Conservation (phyloP, 2,329 filamentous ascomycete species). For the Hymenoscyphus albidus region DNA sequence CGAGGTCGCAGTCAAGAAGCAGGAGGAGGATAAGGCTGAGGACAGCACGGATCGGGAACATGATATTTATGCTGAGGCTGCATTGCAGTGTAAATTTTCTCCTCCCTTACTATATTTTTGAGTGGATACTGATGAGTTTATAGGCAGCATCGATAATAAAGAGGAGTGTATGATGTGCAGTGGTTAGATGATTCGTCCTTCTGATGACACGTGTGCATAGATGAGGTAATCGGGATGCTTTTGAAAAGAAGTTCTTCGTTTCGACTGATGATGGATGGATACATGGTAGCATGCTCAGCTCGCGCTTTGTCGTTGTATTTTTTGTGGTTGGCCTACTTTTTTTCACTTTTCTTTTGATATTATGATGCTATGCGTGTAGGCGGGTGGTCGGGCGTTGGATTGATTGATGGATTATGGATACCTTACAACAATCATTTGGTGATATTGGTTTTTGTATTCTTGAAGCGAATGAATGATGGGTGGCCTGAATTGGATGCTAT, state of each 20-base stretch:
- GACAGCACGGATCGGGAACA: conserved; percentile 71
- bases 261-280: conserved; percentile 24
- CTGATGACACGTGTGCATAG: background rate
- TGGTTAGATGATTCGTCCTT: conserved; percentile 51
- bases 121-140: conserved; percentile 34
- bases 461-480: too few relatives aligned
- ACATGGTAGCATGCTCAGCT: conserved; percentile 28
- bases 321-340: background rate
- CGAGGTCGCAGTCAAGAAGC: conserved; percentile 49
- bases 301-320: conserved; percentile 21
- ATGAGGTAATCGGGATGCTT: background rate
- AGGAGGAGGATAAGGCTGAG: conserved; percentile 70
- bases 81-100: conserved; percentile 69
- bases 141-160: conserved; percentile 92
- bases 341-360: background rate
- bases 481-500: too few relatives aligned
- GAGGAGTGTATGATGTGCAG: conserved; percentile 97
- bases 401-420: too few relatives aligned
- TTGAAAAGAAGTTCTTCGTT: background rate
- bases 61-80: conserved; percentile 94
- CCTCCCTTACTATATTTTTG: background rate
- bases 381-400: too few relatives aligned
- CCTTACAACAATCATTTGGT: too few relatives aligned
- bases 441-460: too few relatives aligned
- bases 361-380: too few relatives aligned